phyloP scores from a whole-genome alignment of 2,329 filamentous ascomycete genomes.

The Parafenestella ontariensis region DNA sequence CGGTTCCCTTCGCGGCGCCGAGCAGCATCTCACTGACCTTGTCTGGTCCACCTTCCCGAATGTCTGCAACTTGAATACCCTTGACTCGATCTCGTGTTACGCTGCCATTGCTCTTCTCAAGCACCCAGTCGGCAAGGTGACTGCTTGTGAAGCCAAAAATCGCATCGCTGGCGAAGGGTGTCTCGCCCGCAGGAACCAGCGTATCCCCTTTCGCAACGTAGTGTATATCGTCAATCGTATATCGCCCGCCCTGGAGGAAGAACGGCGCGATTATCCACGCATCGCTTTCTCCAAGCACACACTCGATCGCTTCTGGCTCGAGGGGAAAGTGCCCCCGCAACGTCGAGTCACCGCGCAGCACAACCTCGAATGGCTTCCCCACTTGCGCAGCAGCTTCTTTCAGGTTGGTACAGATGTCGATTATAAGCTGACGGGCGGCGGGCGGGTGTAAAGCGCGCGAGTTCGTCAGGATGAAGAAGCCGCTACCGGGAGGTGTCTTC shows the following conservation, averaged over 20 bases:
- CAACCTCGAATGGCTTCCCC: constrained; percentile 58
- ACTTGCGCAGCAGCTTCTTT: constrained; percentile 52
- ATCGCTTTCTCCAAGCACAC: constrained; percentile 58
- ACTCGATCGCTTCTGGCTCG: constrained; percentile 61
- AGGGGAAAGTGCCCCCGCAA: constrained; percentile 64
- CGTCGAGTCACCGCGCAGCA: constrained; percentile 65
- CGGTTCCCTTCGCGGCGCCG: constrained; percentile 45
- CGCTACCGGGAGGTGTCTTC: constrained; percentile 43
- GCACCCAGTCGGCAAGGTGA: constrained; percentile 60
- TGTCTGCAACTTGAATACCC: constrained; percentile 57
- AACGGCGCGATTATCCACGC: constrained; percentile 65
- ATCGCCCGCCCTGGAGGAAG: constrained; percentile 65
- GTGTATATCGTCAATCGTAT: constrained; percentile 65
- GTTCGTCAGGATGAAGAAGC: constrained; percentile 69
- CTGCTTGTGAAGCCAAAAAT: constrained; percentile 65
- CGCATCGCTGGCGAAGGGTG: constrained; percentile 64
- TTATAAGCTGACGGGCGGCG: constrained; percentile 57
- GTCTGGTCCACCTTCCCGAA: constrained; percentile 55
- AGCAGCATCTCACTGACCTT: constrained; percentile 53
- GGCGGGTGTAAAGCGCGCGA: constrained; percentile 62
- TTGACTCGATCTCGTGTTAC: constrained; percentile 51
- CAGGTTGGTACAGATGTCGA: constrained; percentile 60
- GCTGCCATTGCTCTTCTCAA: constrained; percentile 60
- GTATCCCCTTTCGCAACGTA: constrained; percentile 62
- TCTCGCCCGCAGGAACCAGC: constrained; percentile 60